Base-by-base conservation (phyloP, 768 basidiomycete species). In the Suillus variegatus region DNA sequence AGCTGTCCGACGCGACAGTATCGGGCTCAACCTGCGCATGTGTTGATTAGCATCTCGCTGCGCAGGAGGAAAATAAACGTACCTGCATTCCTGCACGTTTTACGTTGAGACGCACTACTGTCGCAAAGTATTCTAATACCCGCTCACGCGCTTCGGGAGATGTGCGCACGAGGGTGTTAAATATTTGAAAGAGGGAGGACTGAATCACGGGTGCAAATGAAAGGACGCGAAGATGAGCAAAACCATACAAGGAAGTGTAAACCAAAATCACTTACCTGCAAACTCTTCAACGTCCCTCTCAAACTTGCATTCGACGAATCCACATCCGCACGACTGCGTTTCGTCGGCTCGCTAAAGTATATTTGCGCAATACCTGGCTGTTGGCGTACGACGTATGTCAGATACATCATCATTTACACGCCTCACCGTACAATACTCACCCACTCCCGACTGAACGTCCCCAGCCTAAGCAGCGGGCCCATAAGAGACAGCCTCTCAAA, bases 1-100 rank as follows among this genome's bases (percentile, higher is more conserved):
- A 98, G 64, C 92, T 89, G 73, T 99, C 97, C 1, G 88, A 88
- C 1, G 95, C 87, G 13, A 99, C 95, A 0, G 93, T 94, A 12
- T 86, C 84, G 1, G 88, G 86, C 64, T 98, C 93, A 40, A 97
- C 93, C 87, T 94, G 64, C 6, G 20, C 46, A 32, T 7, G n/a
- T 58, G 5, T 28, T 28, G 5, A 25, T 46, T 54, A 41, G 62
- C 52, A 60, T 16, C 44, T 16, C n/a, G 6, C 43, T 47, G 54
- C 8, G 9, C n/a, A 43, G 40, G 10, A 46, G 28, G 56, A 60
- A 60, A 56, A 44, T 41, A 5, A 41, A 70, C 78, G 51, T 64
- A 90, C 92, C 81, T 94, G 92, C 86, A 94, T 92, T n/a, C 96
- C 97, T 4, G 93, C 87, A 60, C 97, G 88, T 75, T 88, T 95